Base-by-base conservation (phyloP, 306 rosid genomes). In the Malus sylvestris region DNA sequence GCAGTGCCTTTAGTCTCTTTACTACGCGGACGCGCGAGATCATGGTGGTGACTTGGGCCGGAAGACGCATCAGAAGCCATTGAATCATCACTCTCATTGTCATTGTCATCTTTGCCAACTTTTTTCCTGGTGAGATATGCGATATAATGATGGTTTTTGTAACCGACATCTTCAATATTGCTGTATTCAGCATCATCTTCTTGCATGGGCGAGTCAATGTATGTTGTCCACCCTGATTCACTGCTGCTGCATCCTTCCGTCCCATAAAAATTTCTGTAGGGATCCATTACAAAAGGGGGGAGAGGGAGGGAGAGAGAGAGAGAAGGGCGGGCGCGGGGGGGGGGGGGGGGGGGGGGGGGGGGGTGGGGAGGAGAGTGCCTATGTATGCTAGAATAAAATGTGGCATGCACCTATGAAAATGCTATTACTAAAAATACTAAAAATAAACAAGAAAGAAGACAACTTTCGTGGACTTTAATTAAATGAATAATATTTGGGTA, bases 211-310 rank as follows among this genome's bases (percentile, higher is more conserved):
- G 97, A 87, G 44, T 76, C 87, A 77, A 93, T 80, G 57, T 93
- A 93, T 82, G 78, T 87, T 59, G 97, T 93, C 97, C 97, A 90
- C 73, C 97, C 96, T 33, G 97, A 93, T 85, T 90, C 97, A 77
- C 92, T 86, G 83, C 96, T 93, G 87, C 93, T 86, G 75, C 96
- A 81, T 58, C 73, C 93, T 86, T 91, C 95, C 68, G 79, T 72
- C 77, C 89, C 86, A 85, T 74, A 78, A 44, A 68, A 62, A 76
- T 76, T 90, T 83, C 76, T 81, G 65, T 49, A 84, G 52, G 87
- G 79, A 61, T 82, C 86, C 89, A 83, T 81, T 68, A 9, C 66
- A 58, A 57, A 30, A 22, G 63, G 55, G 76, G 69, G 59, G 66
- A 76, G 65, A 42, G 63, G 18, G 42, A 63, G 65, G 62, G 51